Percentiles rank a stretch among this genome's conserved stretches.
Evolutionary conservation across 129 eudicot species (phyloP).

Genomic region (carrot (Daucus carota)): DNA sequence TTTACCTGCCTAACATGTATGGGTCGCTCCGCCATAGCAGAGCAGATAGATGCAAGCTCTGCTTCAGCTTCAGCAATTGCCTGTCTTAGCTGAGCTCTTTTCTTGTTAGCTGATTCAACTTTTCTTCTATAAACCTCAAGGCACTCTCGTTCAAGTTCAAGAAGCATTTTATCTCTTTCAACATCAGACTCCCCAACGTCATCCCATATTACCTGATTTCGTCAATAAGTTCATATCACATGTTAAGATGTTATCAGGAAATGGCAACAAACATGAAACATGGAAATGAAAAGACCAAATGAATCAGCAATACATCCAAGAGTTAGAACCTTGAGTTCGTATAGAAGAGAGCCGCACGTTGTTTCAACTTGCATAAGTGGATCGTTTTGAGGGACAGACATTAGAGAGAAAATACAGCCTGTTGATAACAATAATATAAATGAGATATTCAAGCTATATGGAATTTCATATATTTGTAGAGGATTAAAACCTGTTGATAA

Average conservation of each 20-base stretch:
- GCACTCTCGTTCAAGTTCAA: conserved; percentile 84
- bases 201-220: conserved; percentile 75
- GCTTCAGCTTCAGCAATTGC: conserved; percentile 88
- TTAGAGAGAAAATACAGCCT: conserved; percentile 25
- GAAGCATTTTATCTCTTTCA: conserved; percentile 49
- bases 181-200: conserved; percentile 88
- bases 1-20: conserved; percentile 79
- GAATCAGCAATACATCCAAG: neutral
- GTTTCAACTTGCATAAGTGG: conserved; percentile 62
- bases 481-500: neutral
- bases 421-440: conserved; percentile 13
- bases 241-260: neutral
- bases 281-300: neutral
- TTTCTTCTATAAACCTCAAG: conserved; percentile 79
- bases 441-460: neutral
- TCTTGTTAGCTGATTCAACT: conserved; percentile 69
- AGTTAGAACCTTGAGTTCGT: conserved; percentile 68
- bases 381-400: conserved; percentile 46
- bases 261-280: neutral
- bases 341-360: conserved; percentile 69
- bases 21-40: conserved; percentile 79
- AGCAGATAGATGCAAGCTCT: conserved; percentile 84
- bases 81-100: conserved; percentile 72
- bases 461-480: neutral
- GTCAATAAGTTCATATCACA: conserved; percentile 7